These are phyloP conservation scores for Plicaturopsis crispa DNA, from an alignment of 768 basidiomycete species.

Conservation along the genomic window DNA sequence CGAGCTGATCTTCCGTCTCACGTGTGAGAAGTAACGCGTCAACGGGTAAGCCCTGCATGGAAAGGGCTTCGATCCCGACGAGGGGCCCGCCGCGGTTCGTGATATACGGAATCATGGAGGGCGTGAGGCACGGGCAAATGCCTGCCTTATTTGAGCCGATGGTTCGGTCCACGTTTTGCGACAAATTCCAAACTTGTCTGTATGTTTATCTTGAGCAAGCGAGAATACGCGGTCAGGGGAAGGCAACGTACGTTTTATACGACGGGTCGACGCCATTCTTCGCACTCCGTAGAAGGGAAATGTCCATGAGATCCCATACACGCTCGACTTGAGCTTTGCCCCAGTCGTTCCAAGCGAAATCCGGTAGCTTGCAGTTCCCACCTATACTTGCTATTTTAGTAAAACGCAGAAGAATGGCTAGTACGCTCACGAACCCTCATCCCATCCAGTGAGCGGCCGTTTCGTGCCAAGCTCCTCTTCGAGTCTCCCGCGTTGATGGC, in stretches of 20 bases:
- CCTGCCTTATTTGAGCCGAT: conserved; percentile 76
- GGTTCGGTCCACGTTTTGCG: conserved; percentile 92
- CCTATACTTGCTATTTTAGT: conserved; percentile 30
- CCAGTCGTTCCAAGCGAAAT: conserved; percentile 95
- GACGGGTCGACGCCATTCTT: conserved; percentile 75
- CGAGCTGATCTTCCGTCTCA: conserved; percentile 89
- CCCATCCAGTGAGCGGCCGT: conserved; percentile 88
- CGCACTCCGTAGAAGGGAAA: conserved; percentile 76
- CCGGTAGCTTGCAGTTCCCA: conserved; percentile 77
- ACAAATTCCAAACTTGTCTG: conserved; percentile 92
- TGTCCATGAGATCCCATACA: conserved; percentile 95
- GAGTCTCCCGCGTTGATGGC: conserved; percentile 80
- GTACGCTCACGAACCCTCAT: conserved; percentile 53
- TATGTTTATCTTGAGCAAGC: not conserved
- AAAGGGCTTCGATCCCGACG: conserved; percentile 87
- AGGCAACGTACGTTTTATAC: conserved; percentile 71
- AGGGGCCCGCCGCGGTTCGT: conserved; percentile 95
- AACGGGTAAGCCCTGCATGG: conserved; percentile 91
- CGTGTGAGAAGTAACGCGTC: conserved; percentile 88
- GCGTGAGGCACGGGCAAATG: conserved; percentile 89
- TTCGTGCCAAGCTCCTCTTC: conserved; percentile 79
- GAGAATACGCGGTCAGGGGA: not conserved
- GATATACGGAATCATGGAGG: conserved; percentile 94
- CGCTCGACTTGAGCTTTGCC: conserved; percentile 87
- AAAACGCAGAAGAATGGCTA: conserved; percentile 1